Evolutionary conservation across 192 early-diverging fungal species (phyloP).

Genomic region (Coemansia sp.): DNA sequence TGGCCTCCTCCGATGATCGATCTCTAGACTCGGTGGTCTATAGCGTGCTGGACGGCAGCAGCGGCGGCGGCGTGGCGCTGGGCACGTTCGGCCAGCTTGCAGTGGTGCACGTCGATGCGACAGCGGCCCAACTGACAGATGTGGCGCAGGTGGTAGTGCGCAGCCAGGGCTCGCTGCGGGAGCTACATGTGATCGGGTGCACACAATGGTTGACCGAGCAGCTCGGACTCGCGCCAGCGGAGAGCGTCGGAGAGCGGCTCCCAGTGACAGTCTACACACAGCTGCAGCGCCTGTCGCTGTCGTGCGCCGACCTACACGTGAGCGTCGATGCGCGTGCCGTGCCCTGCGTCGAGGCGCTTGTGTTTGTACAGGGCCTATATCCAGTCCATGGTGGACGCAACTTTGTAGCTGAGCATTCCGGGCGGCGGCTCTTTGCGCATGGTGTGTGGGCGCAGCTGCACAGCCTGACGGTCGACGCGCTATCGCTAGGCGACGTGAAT

Average conservation of each 20-base stretch:
- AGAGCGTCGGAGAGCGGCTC: no score
- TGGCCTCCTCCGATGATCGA: no score
- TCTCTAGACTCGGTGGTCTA: no score
- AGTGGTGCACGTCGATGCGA: constrained; percentile 16
- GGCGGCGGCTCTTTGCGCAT: constrained; percentile 2
- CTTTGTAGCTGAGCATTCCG: background rate
- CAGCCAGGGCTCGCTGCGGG: constrained; percentile 6
- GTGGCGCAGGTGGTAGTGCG: constrained; percentile 5
- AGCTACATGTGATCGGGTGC: constrained; percentile 21
- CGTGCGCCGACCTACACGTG: background rate
- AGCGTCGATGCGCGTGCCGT: constrained; percentile 6
- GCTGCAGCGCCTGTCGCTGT: constrained; percentile 20
- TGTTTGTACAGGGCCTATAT: constrained; percentile 18
- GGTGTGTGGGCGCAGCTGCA: constrained; percentile 3
- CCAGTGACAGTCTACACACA: constrained; percentile 3
- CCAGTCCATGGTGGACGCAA: constrained; percentile 7
- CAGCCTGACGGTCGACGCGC: constrained; percentile 14
- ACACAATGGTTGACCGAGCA: background rate
- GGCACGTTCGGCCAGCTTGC: no score
- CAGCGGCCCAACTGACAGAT: background rate
- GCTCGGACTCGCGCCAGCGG: background rate
- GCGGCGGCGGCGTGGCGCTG: no score
- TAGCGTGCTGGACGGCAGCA: no score
- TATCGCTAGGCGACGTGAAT: constrained; percentile 10
- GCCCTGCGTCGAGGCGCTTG: constrained; percentile 11